These are phyloP conservation scores for Barnettozyma salicaria DNA, from an alignment of 805 yeast species.

Conservation along the genomic window DNA sequence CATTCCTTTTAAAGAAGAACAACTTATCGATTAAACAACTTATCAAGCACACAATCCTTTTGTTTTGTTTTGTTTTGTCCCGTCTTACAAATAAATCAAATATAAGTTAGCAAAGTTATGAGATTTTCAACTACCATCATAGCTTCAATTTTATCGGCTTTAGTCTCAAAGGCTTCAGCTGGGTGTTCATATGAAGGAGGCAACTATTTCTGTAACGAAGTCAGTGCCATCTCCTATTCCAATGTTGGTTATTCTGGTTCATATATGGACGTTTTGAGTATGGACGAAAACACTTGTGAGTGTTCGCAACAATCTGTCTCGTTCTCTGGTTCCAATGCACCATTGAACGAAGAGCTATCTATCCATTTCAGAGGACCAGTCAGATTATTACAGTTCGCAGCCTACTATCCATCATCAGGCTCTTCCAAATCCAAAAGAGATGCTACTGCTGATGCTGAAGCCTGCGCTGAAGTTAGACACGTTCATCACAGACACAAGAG, in stretches of 20 bases:
- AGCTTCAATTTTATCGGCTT: conserved; percentile 19
- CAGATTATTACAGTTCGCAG: conserved; percentile 78
- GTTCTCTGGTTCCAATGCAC: conserved; percentile 70
- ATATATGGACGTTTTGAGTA: conserved; percentile 70
- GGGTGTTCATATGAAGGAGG: conserved; percentile 51
- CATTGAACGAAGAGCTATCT: conserved; percentile 80
- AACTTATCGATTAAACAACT: conserved; percentile 4
- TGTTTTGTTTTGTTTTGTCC: too few relatives aligned
- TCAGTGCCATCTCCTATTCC: conserved; percentile 57
- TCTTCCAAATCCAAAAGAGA: conserved; percentile 39
- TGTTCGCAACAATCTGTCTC: conserved; percentile 55
- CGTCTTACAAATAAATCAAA: too few relatives aligned
- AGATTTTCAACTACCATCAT: conserved; percentile 21
- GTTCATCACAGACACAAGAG: conserved; percentile 50
- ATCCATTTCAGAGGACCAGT: conserved; percentile 91
- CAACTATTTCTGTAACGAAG: conserved; percentile 77
- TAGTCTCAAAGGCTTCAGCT: conserved; percentile 23
- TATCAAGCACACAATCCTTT: background rate
- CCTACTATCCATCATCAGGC: conserved; percentile 63
- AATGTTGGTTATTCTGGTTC: conserved; percentile 83
- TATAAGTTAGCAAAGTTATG: too few relatives aligned
- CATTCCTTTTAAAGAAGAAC: conserved; percentile 10
- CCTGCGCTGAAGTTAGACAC: conserved; percentile 28
- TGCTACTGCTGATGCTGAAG: conserved; percentile 33
- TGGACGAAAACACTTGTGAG: conserved; percentile 64